phyloP scores from a whole-genome alignment of 2,329 filamentous ascomycete genomes.

The Xylaria polymorpha region DNA sequence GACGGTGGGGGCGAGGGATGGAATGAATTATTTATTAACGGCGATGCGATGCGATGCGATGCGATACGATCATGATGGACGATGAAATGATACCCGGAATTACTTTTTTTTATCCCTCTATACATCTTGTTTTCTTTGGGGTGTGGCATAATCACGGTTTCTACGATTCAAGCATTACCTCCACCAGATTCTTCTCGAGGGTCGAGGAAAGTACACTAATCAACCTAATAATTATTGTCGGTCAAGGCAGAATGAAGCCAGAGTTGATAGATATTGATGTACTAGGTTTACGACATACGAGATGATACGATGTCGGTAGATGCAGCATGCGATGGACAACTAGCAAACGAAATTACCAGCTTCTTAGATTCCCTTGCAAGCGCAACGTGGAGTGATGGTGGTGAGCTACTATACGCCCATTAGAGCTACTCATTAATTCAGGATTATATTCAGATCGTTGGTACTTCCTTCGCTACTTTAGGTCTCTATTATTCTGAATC shows the following conservation, averaged over 20 bases:
- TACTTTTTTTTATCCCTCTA: background rate
- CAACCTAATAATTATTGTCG: no score
- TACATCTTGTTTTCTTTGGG: background rate
- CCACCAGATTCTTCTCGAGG: no score
- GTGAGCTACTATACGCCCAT: background rate
- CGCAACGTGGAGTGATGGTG: background rate
- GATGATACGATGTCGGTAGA: background rate
- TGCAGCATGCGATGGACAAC: background rate
- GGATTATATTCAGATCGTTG: background rate
- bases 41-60: constrained; percentile 7
- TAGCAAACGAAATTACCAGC: background rate
- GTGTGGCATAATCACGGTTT: background rate
- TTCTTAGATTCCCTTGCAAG: background rate
- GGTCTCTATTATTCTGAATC: background rate
- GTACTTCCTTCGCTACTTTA: background rate
- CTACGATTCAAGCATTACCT: background rate
- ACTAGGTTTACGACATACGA: no score
- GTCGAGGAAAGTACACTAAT: background rate
- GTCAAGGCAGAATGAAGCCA: no score
- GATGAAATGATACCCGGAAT: constrained; percentile 31
- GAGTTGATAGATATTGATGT: no score
- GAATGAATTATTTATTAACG: background rate
- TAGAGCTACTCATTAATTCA: background rate
- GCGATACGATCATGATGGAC: constrained; percentile 23
- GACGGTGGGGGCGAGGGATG: background rate